These are phyloP conservation scores for Galeopsis tetrahit DNA, from an alignment of 257 asterid species.

Conservation along the genomic window DNA sequence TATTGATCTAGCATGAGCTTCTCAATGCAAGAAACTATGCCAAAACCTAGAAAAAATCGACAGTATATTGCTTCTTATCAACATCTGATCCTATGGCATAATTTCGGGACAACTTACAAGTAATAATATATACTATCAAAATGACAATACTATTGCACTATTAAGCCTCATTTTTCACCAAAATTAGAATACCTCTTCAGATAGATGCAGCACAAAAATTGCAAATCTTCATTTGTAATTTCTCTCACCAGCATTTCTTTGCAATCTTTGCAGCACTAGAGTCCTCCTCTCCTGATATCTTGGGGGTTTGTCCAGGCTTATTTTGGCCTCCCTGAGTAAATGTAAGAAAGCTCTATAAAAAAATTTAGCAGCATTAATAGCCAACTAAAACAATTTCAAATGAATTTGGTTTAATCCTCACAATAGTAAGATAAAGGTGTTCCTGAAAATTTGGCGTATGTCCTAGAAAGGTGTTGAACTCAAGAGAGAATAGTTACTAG, in stretches of 20 bases:
- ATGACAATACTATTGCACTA: slow-evolving; percentile 14
- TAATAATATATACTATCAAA: slow-evolving; percentile 3
- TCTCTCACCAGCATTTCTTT: slow-evolving; percentile 45
- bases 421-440: neutral
- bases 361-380: neutral
- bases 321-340: slow-evolving; percentile 62
- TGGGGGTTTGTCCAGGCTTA: slow-evolving; percentile 56
- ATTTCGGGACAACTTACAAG: slow-evolving; percentile 6
- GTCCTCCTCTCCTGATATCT: slow-evolving; percentile 50
- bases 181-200: slow-evolving; percentile 20
- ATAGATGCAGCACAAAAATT: neutral
- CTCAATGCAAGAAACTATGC: slow-evolving; percentile 12
- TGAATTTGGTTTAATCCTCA: neutral
- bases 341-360: slow-evolving; percentile 4
- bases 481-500: neutral
- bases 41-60: slow-evolving; percentile 17
- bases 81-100: slow-evolving; percentile 17
- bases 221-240: slow-evolving; percentile 35
- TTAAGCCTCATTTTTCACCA: slow-evolving; percentile 23
- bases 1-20: slow-evolving; percentile 16
- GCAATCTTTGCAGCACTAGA: slow-evolving; percentile 32
- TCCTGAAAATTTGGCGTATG: neutral
- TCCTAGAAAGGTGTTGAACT: neutral
- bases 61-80: slow-evolving; percentile 6
- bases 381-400: neutral